Evolutionary conservation across 805 yeast species (phyloP).

Genomic region (Saturnispora zaruensis): DNA sequence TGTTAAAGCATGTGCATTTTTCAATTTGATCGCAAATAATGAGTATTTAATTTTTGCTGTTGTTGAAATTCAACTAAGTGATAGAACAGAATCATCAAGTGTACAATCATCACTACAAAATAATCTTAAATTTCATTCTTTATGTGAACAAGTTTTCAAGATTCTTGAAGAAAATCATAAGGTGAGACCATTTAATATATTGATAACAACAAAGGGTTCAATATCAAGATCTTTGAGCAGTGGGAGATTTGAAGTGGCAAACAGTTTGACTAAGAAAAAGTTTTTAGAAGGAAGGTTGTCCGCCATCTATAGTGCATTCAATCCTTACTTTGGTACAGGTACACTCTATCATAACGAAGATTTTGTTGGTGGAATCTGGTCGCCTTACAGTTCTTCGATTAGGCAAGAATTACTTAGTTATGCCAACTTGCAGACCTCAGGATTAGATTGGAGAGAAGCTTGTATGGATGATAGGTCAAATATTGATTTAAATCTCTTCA

Average conservation of each 20-base stretch:
- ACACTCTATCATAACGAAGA: constrained; percentile 70
- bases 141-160: constrained; percentile 31
- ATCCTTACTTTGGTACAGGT: constrained; percentile 52
- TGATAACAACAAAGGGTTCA: constrained; percentile 71
- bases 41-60: constrained; percentile 81
- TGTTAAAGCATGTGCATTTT: constrained; percentile 84
- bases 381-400: constrained; percentile 59
- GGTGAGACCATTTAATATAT: constrained; percentile 71
- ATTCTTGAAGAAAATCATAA: constrained; percentile 51
- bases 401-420: constrained; percentile 53
- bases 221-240: constrained; percentile 77
- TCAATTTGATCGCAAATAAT: constrained; percentile 70
- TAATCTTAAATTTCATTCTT: constrained; percentile 36
- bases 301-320: constrained; percentile 78
- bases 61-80: constrained; percentile 56
- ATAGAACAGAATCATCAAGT: constrained; percentile 14
- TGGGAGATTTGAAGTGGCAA: constrained; percentile 89
- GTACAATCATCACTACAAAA: constrained; percentile 19
- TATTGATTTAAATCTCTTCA: constrained; percentile 61
- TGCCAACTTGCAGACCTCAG: constrained; percentile 70
- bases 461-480: constrained; percentile 72
- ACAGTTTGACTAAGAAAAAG: constrained; percentile 69
- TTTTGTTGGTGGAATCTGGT: constrained; percentile 76
- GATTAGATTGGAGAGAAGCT: constrained; percentile 68
- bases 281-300: constrained; percentile 71